Conservation (phyloP, 768 basidiomycete genomes). For the Lentinus tigrinus region DNA sequence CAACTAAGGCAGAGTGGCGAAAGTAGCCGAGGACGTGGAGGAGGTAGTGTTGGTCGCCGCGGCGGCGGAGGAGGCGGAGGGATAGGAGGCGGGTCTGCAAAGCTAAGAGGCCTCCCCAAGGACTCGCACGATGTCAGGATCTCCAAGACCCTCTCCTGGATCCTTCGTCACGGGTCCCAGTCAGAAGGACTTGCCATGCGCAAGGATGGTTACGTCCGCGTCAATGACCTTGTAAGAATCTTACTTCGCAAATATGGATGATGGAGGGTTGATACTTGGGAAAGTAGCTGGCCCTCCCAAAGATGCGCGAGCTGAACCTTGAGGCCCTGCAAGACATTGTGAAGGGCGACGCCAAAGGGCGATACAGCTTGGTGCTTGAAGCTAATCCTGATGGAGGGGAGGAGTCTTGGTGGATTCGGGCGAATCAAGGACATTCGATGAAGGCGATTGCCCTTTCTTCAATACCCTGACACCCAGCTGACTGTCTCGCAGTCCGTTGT, state of each 20-base stretch:
- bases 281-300: constrained; percentile 66
- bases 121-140: constrained; percentile 70
- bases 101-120: constrained; percentile 53
- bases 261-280: constrained; percentile 5
- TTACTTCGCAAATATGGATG: neutral
- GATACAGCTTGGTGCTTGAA: constrained; percentile 61
- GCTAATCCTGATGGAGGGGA: constrained; percentile 31
- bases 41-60: neutral
- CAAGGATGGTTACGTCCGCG: constrained; percentile 80
- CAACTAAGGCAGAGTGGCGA: neutral
- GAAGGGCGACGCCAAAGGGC: constrained; percentile 60
- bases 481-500: constrained; percentile 52
- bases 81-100: constrained; percentile 30
- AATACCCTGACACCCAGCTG: neutral
- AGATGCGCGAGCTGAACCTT: constrained; percentile 60
- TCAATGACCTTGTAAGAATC: constrained; percentile 76
- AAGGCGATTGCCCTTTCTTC: constrained; percentile 43
- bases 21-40: neutral
- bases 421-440: constrained; percentile 89
- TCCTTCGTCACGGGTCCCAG: constrained; percentile 88
- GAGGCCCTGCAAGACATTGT: constrained; percentile 61
- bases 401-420: constrained; percentile 80
- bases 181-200: constrained; percentile 75
- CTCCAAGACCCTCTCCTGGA: constrained; percentile 87
- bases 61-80: constrained; percentile 1